Base-by-base conservation (phyloP, 257 asterid species). In the Ballota nigra region DNA sequence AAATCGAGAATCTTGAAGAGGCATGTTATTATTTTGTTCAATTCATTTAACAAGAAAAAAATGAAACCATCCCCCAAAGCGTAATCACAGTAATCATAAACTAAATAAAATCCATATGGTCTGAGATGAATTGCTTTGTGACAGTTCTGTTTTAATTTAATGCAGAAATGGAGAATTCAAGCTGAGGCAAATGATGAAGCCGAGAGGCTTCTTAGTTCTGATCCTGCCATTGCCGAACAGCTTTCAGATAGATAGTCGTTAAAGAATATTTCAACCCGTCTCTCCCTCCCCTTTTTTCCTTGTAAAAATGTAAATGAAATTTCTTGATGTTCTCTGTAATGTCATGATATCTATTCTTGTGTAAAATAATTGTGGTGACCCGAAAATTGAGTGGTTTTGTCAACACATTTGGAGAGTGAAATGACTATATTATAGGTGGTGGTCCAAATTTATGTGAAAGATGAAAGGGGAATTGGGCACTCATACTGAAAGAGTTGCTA, bases 181-280 rank as follows among this genome's bases (percentile, higher is more conserved):
- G 98, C 92, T 6, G 98, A 91, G 87, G 98, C 96, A 57, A 91
- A 85, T 2, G 97, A 94, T 58, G 98, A 91, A 74, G 97, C 95
- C 0, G 97, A 94, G 79, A 80, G 96, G 64, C 96, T 94, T 72
- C 88, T 94, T 16, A 89, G 92, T 60, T 86, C 98, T 13, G 97
- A 92, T 71, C 83, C 87, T 29, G 15, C 73, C 65, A 76, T 84
- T 6, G 68, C 82, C 1, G 96, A 87, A 75, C 89, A 88, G 78
- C 70, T 81, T 68, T n/a, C 71, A 40, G 95, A 81, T 52, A 81
- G 81, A 74, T 82, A 80, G 69, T 22, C 16, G 16, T 22, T 49
- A 38, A 55, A 1, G 45, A 45, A 56, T 41, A 7, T 0, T 23
- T 56, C 16, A 16, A 55, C 62, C 10, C 31, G 5, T 23, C 16